Evolutionary conservation across 2,329 filamentous ascomycete genomes (phyloP).

Genomic region (Purpureocillium lavendulum): DNA sequence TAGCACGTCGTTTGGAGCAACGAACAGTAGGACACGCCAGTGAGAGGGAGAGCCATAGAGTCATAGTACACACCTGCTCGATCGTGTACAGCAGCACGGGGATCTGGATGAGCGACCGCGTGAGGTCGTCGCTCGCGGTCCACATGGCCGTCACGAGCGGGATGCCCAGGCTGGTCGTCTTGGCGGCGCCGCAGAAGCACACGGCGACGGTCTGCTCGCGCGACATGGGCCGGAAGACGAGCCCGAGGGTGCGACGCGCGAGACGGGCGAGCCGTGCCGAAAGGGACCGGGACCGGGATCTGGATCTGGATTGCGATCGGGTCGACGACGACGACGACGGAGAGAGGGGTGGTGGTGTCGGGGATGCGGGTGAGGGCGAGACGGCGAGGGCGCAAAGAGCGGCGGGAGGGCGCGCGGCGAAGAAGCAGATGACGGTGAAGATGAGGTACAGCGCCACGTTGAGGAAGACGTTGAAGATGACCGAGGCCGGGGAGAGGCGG

Average conservation of each 20-base stretch:
- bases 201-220: conserved; percentile 59
- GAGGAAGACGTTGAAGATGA: conserved; percentile 60
- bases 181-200: conserved; percentile 66
- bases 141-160: conserved; percentile 63
- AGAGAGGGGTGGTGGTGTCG: no score
- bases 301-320: no score
- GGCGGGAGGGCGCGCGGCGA: conserved; percentile 34
- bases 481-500: conserved; percentile 47
- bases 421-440: conserved; percentile 55
- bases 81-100: conserved; percentile 55
- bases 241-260: conserved; percentile 29
- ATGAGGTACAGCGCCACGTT: conserved; percentile 55
- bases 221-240: conserved; percentile 37
- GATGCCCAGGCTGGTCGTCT: conserved; percentile 63
- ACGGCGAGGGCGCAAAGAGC: neutral
- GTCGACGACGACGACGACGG: no score
- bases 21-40: neutral
- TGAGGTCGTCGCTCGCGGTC: conserved; percentile 41
- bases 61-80: conserved; percentile 36
- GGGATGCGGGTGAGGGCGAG: no score
- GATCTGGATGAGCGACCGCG: conserved; percentile 52
- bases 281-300: no score
- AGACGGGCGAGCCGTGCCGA: conserved; percentile 18
- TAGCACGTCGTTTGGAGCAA: neutral
- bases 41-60: no score